Evolutionary conservation across 495 filamentous ascomycete species (phyloP), one percentile per base, ranked within the genome.

Genomic region (Choiromyces venosus): DNA sequence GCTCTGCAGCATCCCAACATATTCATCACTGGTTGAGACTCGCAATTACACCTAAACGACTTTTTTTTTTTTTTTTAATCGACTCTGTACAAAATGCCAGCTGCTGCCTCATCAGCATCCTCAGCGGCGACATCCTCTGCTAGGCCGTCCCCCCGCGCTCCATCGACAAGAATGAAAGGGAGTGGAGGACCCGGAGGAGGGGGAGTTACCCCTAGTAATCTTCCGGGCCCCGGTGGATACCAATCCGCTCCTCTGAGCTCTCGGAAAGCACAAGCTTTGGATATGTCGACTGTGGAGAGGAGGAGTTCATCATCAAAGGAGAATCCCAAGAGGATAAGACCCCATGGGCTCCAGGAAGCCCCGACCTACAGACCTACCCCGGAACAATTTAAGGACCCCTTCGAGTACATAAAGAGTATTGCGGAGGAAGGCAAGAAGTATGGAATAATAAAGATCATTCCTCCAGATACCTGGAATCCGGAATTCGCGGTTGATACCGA

Each of bases 401-500:
- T 96, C 76, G 89, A 91, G 81, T 99, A 96, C 81, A 94, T 99
- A 67, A 87, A 88, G 76, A 97, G 92, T 80, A 97, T 99, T 76
- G 85, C 89, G 18, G 89, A 91, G 8, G 93, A 97, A 79, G 95
- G 91, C 25, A 85, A 82, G 69, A 88, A 93, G 79, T 99, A 92
- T 82, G 95, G 95, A 39, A 90, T 98, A 56, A 93, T 92, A 86
- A 94, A 97, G 83, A 91, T 99, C 73, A 91, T 98, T 71, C 95
- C 96, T 18, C 95, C 95, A 16, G 91, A 94, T 70, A 88, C 86
- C 40, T 99, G 95, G 95, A 93, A 96, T 73, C 95, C 95, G 21
- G 85, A 91, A 64, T 98, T 99, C 80, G 94, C 94, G 18, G 93
- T 99, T 79, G 93, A 99, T 83, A 97, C 95, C 25, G 93, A 97